Evolutionary conservation across 352 stramenopile species (phyloP).

Genomic region (Phytophthora citricola): DNA sequence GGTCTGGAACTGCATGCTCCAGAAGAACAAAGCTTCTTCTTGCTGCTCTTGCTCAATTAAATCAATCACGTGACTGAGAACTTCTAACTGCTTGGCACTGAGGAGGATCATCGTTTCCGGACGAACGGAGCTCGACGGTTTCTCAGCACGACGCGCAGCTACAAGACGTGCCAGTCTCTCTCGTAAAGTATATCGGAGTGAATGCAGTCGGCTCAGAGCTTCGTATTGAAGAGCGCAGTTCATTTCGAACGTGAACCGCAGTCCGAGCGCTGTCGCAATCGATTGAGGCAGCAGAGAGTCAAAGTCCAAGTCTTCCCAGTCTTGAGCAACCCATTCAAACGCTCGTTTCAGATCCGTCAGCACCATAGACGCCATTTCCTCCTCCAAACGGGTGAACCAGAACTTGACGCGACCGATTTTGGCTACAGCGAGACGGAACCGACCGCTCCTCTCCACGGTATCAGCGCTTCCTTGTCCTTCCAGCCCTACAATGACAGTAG

Average conservation of each 20-base stretch:
- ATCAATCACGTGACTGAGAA: slow-evolving; percentile 20
- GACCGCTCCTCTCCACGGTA: slow-evolving; percentile 1
- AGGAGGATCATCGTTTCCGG: slow-evolving; percentile 49
- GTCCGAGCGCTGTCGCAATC: slow-evolving; percentile 19
- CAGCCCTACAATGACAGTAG: slow-evolving; percentile 31
- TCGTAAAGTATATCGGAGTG: slow-evolving; percentile 1
- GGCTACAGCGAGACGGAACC: slow-evolving; percentile 49
- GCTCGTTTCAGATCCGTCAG: slow-evolving; percentile 41
- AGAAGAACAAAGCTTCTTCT: slow-evolving; percentile 47
- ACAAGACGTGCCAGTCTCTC: slow-evolving; percentile 4
- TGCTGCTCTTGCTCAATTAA: slow-evolving; percentile 15
- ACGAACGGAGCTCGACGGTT: slow-evolving; percentile 11
- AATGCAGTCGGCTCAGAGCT: background rate
- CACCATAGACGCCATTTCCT: slow-evolving; percentile 63
- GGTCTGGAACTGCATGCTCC: slow-evolving; percentile 49
- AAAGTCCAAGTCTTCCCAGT: background rate
- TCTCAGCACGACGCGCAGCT: slow-evolving; percentile 2
- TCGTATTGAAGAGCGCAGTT: slow-evolving; percentile 15
- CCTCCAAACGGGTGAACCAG: slow-evolving; percentile 67
- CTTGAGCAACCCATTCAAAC: slow-evolving; percentile 28
- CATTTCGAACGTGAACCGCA: slow-evolving; percentile 50
- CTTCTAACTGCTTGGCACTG: slow-evolving; percentile 21
- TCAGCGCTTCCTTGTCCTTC: slow-evolving; percentile 12
- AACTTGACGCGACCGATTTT: slow-evolving; percentile 77
- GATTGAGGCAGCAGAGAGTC: slow-evolving; percentile 42